Evolutionary conservation across 306 rosid genomes (phyloP).

Genomic region (Sesbania bispinosa): DNA sequence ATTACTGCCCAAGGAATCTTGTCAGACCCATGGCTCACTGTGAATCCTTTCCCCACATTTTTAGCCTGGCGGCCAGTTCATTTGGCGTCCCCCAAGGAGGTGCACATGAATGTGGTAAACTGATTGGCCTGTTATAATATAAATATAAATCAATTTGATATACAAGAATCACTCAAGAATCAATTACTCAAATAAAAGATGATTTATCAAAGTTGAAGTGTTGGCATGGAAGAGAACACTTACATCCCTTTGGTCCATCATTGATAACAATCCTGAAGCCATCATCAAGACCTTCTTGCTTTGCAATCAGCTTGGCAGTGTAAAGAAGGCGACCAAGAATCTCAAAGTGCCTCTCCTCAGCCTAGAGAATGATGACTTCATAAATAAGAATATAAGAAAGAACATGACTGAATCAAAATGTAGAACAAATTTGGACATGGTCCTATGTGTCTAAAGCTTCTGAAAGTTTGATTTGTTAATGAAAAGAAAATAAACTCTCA

Average conservation of each 20-base stretch:
- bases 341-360: conserved; percentile 87
- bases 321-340: conserved; percentile 89
- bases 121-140: conserved; percentile 90
- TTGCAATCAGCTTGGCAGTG: conserved; percentile 81
- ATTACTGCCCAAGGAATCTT: background rate
- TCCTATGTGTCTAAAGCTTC: too few species aligned
- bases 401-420: background rate
- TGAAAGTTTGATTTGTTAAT: too few species aligned
- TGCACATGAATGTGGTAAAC: conserved; percentile 92
- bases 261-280: conserved; percentile 89
- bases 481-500: too few species aligned
- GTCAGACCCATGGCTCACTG: background rate
- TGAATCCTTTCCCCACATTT: conserved; percentile 8
- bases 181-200: background rate
- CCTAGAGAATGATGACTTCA: conserved; percentile 46
- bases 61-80: conserved; percentile 98
- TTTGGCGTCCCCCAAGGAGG: conserved; percentile 86
- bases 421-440: too few species aligned
- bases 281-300: conserved; percentile 88
- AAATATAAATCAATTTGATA: too few species aligned
- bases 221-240: conserved; percentile 29
- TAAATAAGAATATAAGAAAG: background rate
- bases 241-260: conserved; percentile 85
- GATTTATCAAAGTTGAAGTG: background rate
- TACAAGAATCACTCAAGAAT: background rate